Base-by-base conservation (phyloP, 768 basidiomycete genomes). In the Lentinula aciculospora region DNA sequence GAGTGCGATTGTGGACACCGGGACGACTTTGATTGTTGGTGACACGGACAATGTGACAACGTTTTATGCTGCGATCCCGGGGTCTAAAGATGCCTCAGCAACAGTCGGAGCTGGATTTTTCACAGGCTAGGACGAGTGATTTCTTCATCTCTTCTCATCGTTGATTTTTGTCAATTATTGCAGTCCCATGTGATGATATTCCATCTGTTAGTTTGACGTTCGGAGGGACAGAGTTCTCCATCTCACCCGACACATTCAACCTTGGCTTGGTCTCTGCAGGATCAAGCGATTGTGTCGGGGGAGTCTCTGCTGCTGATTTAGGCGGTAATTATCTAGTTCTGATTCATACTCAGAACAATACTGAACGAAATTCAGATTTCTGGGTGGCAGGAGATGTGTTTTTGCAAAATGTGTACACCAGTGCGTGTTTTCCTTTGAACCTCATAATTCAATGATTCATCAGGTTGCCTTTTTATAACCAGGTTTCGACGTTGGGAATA, bases 221-320 rank as follows among this genome's bases (percentile, higher is more conserved):
- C 61, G 73, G 71, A 46, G 70, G 70, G 19, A 68, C 68, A 54
- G 50, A 63, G 0, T 78, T 74, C 63, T 36, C 75, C 31, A 81
- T 86, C 58, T 73, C 79, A 2, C 71, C 80, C 40, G 60, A 74
- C 10, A 62, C 53, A 0, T 72, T 72, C 58, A 82, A 82, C 28
- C 60, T 82, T 7, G 67, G 82, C 59, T 60, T 56, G 39, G 77
- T 74, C 48, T 62, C 83, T 53, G 77, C 76, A 19, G 70, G 71
- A 46, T 89, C 86, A 59, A 60, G 71, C 1, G 80, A 83, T 47
- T 83, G 84, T 28, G 80, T 89, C 63, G 76, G 77, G 12, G 69
- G 66, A 15, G 61, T 71, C 19, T 61, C 61, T 40, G 60, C 62
- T 37, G n/a, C 56, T 21, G 60, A 64, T 36, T 29, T 59, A 28